Conservation (phyloP, 768 basidiomycete species). For the Trametes sanguinea region DNA sequence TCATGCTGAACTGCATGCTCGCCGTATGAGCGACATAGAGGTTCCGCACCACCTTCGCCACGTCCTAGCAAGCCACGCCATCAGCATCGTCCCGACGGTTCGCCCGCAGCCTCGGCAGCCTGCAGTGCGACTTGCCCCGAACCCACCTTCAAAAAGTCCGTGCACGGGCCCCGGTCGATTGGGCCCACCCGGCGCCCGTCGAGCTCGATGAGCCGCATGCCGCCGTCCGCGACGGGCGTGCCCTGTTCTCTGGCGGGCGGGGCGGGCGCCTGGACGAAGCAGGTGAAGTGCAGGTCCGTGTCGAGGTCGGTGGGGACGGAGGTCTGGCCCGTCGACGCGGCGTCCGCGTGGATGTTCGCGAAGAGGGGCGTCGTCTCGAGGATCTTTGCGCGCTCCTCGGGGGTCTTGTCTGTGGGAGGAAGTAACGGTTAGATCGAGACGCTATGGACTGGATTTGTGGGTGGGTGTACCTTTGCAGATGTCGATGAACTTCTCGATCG, state of each 20-base stretch:
- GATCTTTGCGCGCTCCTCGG: slow-evolving; percentile 70
- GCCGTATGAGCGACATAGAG: slow-evolving; percentile 55
- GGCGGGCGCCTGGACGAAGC: slow-evolving; percentile 74
- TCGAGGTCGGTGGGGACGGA: slow-evolving; percentile 61
- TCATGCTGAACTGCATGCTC: slow-evolving; percentile 66
- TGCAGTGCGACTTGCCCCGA: not conserved
- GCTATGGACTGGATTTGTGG: not conserved
- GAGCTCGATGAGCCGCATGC: slow-evolving; percentile 70
- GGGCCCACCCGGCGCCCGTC: slow-evolving; percentile 81
- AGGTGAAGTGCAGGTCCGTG: slow-evolving; percentile 84
- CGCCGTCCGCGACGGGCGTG: slow-evolving; percentile 9
- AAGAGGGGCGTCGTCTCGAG: slow-evolving; percentile 80
- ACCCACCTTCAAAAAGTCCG: slow-evolving; percentile 56
- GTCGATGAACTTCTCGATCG: slow-evolving; percentile 67
- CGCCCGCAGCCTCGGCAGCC: too few species aligned
- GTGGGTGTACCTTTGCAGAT: slow-evolving; percentile 53
- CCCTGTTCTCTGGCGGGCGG: slow-evolving; percentile 37
- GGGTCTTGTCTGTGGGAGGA: slow-evolving; percentile 56
- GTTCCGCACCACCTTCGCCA: slow-evolving; percentile 60
- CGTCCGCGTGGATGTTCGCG: slow-evolving; percentile 71
- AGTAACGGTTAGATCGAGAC: too few species aligned
- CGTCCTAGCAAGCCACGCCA: slow-evolving; percentile 48
- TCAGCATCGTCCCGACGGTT: too few species aligned
- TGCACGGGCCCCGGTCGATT: slow-evolving; percentile 72
- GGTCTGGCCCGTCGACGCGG: slow-evolving; percentile 71